phyloP scores from a whole-genome alignment of 2,329 filamentous ascomycete genomes.

The Bimuria novae-zelandiae region DNA sequence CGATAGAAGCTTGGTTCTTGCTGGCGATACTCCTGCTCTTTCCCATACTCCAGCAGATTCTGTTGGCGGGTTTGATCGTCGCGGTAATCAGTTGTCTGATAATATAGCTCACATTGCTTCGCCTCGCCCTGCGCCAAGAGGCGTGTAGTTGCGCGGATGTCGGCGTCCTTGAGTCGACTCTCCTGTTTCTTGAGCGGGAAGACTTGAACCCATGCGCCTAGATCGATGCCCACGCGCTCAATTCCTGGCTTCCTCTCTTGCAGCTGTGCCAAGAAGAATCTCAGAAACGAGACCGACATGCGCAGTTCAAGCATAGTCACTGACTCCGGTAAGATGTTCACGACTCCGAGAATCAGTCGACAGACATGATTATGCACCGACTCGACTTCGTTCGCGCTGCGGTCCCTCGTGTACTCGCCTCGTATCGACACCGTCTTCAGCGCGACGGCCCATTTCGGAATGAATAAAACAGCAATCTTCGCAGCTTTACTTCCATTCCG shows the following conservation, averaged over 20 bases:
- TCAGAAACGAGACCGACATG: constrained; percentile 21
- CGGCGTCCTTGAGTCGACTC: neutral
- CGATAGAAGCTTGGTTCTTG: constrained; percentile 7
- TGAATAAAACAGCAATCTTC: neutral
- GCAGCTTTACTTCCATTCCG: constrained; percentile 2
- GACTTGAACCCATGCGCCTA: constrained; percentile 34
- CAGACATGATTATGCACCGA: constrained; percentile 22
- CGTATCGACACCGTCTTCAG: constrained; percentile 29
- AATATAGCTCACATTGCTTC: too few relatives aligned
- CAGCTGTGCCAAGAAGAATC: constrained; percentile 17
- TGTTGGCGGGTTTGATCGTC: too few relatives aligned
- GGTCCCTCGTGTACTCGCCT: constrained; percentile 14
- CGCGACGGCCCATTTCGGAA: constrained; percentile 9
- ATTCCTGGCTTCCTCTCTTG: constrained; percentile 12
- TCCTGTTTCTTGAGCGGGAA: constrained; percentile 14
- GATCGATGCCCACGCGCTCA: constrained; percentile 26
- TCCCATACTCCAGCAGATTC: neutral
- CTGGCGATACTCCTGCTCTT: neutral
- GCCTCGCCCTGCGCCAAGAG: constrained; percentile 6
- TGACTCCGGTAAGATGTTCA: constrained; percentile 6
- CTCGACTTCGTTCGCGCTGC: neutral
- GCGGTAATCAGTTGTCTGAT: too few relatives aligned
- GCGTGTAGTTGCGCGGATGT: constrained; percentile 11
- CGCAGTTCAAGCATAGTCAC: constrained; percentile 26
- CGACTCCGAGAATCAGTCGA: constrained; percentile 12